A percentile compares a stretch with the other conserved stretches of the same genome.
phyloP scores from a whole-genome alignment of 1,284 basidiomycete genomes.

The Cryptococcus jaspeensis region DNA sequence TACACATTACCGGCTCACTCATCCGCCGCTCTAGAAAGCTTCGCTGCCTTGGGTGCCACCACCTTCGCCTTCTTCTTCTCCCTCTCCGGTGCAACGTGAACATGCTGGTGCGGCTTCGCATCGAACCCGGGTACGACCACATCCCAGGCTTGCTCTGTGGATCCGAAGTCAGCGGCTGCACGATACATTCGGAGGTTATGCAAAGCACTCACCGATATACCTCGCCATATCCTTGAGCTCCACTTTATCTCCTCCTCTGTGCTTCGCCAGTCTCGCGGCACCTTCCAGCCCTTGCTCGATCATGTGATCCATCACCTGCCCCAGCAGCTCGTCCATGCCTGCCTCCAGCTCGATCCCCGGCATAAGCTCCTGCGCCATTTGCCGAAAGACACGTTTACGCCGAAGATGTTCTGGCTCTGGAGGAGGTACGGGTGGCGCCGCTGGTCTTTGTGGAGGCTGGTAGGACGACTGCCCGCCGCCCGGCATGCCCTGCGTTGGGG shows the following conservation, averaged over 20 bases:
- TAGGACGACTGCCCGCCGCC: neutral
- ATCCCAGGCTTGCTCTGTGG: conserved; percentile 31
- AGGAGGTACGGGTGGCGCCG: conserved; percentile 17
- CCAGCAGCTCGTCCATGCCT: conserved; percentile 35
- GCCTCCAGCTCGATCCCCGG: conserved; percentile 39
- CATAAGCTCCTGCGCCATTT: conserved; percentile 32
- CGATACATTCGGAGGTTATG: neutral
- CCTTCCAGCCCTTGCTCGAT: conserved; percentile 30
- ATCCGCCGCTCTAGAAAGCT: conserved; percentile 13
- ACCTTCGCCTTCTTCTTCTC: conserved; percentile 19
- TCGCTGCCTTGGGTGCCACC: conserved; percentile 4
- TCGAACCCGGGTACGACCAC: conserved; percentile 41
- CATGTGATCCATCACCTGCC: conserved; percentile 35
- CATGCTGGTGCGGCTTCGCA: conserved; percentile 28
- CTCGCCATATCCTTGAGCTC: conserved; percentile 43
- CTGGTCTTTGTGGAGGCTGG: neutral
- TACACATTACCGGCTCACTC: neutral
- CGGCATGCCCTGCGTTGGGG: neutral
- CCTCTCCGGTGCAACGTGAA: conserved; percentile 33
- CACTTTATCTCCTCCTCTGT: conserved; percentile 35
- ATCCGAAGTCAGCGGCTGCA: neutral
- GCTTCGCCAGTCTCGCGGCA: conserved; percentile 36
- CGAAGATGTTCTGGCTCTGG: conserved; percentile 32
- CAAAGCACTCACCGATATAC: conserved; percentile 28
- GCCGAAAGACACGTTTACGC: conserved; percentile 38